These are phyloP conservation scores for Isatis tinctoria DNA, from an alignment of 345 rosid species.

Conservation along the genomic window DNA sequence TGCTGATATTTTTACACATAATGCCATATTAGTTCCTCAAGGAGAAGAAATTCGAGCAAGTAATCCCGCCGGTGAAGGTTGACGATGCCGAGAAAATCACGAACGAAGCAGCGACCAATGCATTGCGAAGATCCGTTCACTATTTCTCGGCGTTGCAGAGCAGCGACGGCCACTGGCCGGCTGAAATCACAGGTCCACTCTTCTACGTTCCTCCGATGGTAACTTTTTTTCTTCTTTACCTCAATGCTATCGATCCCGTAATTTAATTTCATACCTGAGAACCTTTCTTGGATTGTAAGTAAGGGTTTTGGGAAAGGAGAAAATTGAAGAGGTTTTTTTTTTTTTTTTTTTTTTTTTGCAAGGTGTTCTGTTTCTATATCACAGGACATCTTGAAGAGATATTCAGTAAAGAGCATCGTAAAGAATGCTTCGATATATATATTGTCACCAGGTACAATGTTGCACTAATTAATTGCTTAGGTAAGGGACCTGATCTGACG, in stretches of 20 bases:
- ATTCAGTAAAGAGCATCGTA: slow-evolving; percentile 32
- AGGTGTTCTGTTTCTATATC: slow-evolving; percentile 40
- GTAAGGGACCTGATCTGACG: too few relatives aligned
- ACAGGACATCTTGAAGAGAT: slow-evolving; percentile 38
- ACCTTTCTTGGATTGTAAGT: background rate
- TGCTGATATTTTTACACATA: background rate
- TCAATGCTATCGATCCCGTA: too few relatives aligned
- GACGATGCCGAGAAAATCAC: slow-evolving; percentile 38
- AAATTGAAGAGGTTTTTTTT: background rate
- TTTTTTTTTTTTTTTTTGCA: background rate
- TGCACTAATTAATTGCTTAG: background rate
- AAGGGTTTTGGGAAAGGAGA: background rate
- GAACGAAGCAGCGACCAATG: slow-evolving; percentile 34
- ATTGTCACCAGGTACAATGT: slow-evolving; percentile 33
- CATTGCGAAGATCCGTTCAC: slow-evolving; percentile 36
- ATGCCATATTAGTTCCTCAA: slow-evolving; percentile 28
- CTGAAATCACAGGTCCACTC: slow-evolving; percentile 48
- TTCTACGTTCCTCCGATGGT: slow-evolving; percentile 48
- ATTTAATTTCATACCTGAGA: background rate
- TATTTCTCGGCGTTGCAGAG: slow-evolving; percentile 49
- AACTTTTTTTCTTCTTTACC: background rate
- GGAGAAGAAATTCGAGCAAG: slow-evolving; percentile 51
- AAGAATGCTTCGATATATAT: slow-evolving; percentile 43
- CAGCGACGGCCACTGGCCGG: slow-evolving; percentile 54
- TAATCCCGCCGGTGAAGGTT: slow-evolving; percentile 38